A percentile compares a stretch with the other conserved stretches of the same genome.
These are phyloP conservation scores for Wickerhamomyces sydowiorum DNA, from an alignment of 805 yeast species.

Conservation along the genomic window DNA sequence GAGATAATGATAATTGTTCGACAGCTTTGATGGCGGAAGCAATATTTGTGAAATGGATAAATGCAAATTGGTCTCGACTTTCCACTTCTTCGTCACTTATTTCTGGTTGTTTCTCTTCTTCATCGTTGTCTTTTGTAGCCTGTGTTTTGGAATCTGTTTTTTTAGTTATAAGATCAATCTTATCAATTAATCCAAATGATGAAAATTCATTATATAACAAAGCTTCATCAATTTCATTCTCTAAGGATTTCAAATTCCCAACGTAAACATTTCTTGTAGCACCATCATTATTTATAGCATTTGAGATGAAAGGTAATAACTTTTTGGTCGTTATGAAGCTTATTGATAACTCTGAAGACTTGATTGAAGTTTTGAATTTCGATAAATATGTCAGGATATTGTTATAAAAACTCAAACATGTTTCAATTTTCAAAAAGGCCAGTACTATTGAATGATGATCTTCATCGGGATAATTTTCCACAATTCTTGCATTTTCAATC, in stretches of 20 bases:
- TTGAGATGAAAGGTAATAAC: slow-evolving; percentile 18
- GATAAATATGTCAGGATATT: slow-evolving; percentile 29
- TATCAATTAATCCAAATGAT: slow-evolving; percentile 56
- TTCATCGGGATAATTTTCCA: slow-evolving; percentile 22
- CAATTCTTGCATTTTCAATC: slow-evolving; percentile 49
- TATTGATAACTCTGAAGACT: slow-evolving; percentile 33
- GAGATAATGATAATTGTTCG: slow-evolving; percentile 61
- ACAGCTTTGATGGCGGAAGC: slow-evolving; percentile 83
- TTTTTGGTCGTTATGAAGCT: slow-evolving; percentile 28
- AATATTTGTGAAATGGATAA: slow-evolving; percentile 82
- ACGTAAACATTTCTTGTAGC: slow-evolving; percentile 92
- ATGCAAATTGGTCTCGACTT: slow-evolving; percentile 44
- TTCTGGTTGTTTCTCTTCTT: slow-evolving; percentile 34
- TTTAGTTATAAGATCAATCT: slow-evolving; percentile 46
- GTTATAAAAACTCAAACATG: slow-evolving; percentile 32
- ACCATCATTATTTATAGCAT: slow-evolving; percentile 66
- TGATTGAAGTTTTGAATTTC: slow-evolving; percentile 29
- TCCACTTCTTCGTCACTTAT: slow-evolving; percentile 39
- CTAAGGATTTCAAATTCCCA: slow-evolving; percentile 58
- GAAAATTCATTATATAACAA: slow-evolving; percentile 44
- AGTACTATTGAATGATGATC: slow-evolving; percentile 16
- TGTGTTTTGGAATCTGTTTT: slow-evolving; percentile 36
- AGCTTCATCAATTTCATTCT: slow-evolving; percentile 31
- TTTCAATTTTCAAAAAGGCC: slow-evolving; percentile 24
- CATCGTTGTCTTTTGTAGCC: slow-evolving; percentile 47